Percentiles rank a stretch among this genome's conserved stretches.
These are phyloP conservation scores for Penicillium odoratum DNA, from an alignment of 495 filamentous ascomycete species.

Conservation along the genomic window DNA sequence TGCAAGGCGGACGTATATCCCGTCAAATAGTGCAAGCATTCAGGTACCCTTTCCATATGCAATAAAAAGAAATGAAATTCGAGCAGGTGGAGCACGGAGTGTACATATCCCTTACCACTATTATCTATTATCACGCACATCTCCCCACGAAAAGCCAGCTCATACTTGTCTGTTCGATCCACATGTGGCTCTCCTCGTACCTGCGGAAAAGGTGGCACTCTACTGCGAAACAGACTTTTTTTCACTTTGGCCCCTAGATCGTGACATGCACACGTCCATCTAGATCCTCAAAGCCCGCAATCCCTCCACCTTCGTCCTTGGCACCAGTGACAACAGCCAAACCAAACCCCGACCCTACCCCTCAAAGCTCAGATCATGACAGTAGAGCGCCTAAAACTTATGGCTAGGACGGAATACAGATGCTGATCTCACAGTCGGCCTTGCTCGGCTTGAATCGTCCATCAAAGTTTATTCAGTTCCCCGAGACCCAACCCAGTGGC, in stretches of 20 bases:
- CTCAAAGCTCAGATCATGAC: background rate
- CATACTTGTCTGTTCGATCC: conserved; percentile 1
- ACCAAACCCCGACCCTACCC: background rate
- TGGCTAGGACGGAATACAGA: no score
- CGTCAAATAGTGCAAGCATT: conserved; percentile 18
- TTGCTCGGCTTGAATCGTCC: conserved; percentile 2
- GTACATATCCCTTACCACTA: conserved; percentile 4
- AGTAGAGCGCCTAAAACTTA: background rate
- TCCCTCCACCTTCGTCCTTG: conserved; percentile 1
- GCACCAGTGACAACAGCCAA: background rate
- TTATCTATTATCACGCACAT: background rate
- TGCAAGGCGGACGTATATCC: conserved; percentile 27
- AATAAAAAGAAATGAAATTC: conserved; percentile 1
- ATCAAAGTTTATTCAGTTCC: conserved; percentile 9
- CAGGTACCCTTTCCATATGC: conserved; percentile 22
- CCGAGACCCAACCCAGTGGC: conserved; percentile 2
- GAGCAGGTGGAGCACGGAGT: background rate
- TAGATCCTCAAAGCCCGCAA: background rate
- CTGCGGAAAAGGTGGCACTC: background rate
- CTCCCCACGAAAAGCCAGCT: conserved; percentile 1
- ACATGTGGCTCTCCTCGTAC: conserved; percentile 6
- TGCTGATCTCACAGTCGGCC: background rate
- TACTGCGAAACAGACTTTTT: conserved; percentile 4
- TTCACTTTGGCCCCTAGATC: background rate
- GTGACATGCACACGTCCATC: background rate